phyloP scores from a whole-genome alignment of 2,329 filamentous ascomycete genomes.

The Bipolaris zeicola region DNA sequence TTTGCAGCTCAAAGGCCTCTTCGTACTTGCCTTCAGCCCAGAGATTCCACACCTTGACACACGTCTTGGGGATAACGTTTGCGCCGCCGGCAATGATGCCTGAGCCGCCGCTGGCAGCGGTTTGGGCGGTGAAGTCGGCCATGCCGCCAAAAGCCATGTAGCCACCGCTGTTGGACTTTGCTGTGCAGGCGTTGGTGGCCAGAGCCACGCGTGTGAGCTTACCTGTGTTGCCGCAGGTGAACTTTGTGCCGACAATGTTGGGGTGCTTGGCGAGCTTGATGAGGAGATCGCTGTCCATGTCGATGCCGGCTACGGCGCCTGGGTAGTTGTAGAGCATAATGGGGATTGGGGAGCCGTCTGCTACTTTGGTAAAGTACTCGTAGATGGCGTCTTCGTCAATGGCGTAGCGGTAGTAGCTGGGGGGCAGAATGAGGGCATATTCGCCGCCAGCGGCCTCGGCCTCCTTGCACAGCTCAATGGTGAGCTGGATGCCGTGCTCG shows the following conservation, averaged over 20 bases:
- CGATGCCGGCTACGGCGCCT: slow-evolving; percentile 82
- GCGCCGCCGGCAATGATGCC: slow-evolving; percentile 86
- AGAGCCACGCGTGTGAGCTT: slow-evolving; percentile 83
- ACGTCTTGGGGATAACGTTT: slow-evolving; percentile 83
- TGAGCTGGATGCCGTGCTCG: slow-evolving; percentile 80
- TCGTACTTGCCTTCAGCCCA: slow-evolving; percentile 74
- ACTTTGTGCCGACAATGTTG: slow-evolving; percentile 88
- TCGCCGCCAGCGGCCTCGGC: slow-evolving; percentile 73
- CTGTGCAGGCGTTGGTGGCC: slow-evolving; percentile 73
- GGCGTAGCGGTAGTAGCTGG: slow-evolving; percentile 80
- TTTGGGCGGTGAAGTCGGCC: slow-evolving; percentile 86
- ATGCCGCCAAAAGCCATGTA: slow-evolving; percentile 90
- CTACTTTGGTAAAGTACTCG: slow-evolving; percentile 75
- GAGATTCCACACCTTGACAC: slow-evolving; percentile 77
- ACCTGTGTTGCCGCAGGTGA: slow-evolving; percentile 89
- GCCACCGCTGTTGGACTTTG: slow-evolving; percentile 53
- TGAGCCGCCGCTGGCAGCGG: slow-evolving; percentile 75
- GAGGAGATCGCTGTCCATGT: slow-evolving; percentile 87
- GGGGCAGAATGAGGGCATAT: slow-evolving; percentile 78
- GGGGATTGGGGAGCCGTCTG: slow-evolving; percentile 76
- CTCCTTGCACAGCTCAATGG: slow-evolving; percentile 74
- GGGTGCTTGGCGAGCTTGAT: slow-evolving; percentile 78
- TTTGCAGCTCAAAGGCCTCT: slow-evolving; percentile 77
- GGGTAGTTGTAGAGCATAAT: slow-evolving; percentile 91
- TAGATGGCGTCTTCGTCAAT: slow-evolving; percentile 76